Evolutionary conservation across 257 asterid genomes (phyloP).

Genomic region (Scutellaria baicalensis): DNA sequence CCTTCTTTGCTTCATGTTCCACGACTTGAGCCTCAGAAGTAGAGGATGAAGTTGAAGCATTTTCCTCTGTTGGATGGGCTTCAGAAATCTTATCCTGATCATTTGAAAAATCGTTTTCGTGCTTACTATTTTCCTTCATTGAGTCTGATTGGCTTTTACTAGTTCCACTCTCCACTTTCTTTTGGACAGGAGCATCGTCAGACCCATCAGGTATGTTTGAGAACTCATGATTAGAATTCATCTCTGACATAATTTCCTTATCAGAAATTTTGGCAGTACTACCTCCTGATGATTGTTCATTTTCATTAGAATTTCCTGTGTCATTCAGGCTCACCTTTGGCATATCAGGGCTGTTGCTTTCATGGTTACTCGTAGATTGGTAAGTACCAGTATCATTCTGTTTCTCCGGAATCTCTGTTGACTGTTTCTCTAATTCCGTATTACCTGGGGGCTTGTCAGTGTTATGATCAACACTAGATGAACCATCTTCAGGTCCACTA

Average conservation of each 20-base stretch:
- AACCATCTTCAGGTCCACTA: constrained; percentile 32
- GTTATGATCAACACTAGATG: constrained; percentile 24
- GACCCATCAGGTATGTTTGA: constrained; percentile 24
- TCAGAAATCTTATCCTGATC: constrained; percentile 31
- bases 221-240: constrained; percentile 33
- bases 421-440: constrained; percentile 38
- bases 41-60: constrained; percentile 30
- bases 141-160: constrained; percentile 20
- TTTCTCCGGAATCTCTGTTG: constrained; percentile 29
- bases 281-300: constrained; percentile 22
- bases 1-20: constrained; percentile 41
- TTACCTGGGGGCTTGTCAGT: constrained; percentile 30
- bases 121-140: constrained; percentile 12
- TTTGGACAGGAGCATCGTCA: constrained; percentile 27
- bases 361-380: constrained; percentile 23
- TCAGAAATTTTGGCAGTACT: constrained; percentile 28
- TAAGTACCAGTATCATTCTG: constrained; percentile 21
- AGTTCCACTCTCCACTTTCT: constrained; percentile 30
- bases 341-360: constrained; percentile 21
- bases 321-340: constrained; percentile 26
- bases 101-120: constrained; percentile 19
- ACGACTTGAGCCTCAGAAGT: constrained; percentile 32
- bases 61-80: constrained; percentile 31
- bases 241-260: constrained; percentile 28
- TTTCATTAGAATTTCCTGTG: constrained; percentile 20